Evolutionary conservation across 371 early-diverging fungal species (phyloP).

Genomic region (Syncephalastrum sp.): DNA sequence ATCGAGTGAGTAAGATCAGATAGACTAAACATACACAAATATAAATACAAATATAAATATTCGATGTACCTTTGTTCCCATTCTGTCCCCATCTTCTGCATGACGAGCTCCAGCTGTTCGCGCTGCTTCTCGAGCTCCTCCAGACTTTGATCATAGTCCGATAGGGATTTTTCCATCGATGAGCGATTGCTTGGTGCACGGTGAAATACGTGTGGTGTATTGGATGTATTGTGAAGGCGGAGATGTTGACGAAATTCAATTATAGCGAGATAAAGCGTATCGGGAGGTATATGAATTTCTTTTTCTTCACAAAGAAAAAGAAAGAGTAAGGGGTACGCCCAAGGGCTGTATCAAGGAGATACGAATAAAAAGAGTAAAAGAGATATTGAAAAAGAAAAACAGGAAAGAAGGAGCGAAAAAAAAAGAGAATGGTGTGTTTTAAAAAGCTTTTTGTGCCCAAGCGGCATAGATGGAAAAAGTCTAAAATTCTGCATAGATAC

Average conservation of each 20-base stretch:
- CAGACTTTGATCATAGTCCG: slow-evolving; percentile 47
- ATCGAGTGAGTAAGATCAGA: neutral
- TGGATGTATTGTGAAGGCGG: too few relatives aligned
- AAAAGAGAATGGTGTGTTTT: slow-evolving; percentile 7
- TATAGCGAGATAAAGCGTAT: too few relatives aligned
- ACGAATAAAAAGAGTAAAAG: slow-evolving; percentile 4
- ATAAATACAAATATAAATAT: neutral
- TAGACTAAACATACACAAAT: too few relatives aligned
- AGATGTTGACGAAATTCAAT: too few relatives aligned
- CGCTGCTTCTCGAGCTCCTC: slow-evolving; percentile 43
- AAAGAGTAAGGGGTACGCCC: neutral
- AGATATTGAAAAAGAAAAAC: slow-evolving; percentile 7
- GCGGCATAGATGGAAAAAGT: too few relatives aligned
- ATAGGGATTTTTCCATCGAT: slow-evolving; percentile 43
- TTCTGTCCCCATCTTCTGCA: slow-evolving; percentile 50
- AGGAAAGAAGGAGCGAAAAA: slow-evolving; percentile 7
- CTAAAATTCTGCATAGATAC: too few relatives aligned
- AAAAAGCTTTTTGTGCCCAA: neutral
- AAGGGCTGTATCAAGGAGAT: too few relatives aligned
- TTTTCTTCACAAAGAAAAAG: neutral
- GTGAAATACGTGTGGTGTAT: too few relatives aligned
- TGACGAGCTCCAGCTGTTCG: slow-evolving; percentile 40
- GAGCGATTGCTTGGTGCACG: neutral
- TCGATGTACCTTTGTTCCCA: slow-evolving; percentile 48
- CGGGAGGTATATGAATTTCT: neutral